Evolutionary conservation across 768 basidiomycete species (phyloP), one percentile per base, ranked within the genome.

Genomic region (Leccinellum albellum): DNA sequence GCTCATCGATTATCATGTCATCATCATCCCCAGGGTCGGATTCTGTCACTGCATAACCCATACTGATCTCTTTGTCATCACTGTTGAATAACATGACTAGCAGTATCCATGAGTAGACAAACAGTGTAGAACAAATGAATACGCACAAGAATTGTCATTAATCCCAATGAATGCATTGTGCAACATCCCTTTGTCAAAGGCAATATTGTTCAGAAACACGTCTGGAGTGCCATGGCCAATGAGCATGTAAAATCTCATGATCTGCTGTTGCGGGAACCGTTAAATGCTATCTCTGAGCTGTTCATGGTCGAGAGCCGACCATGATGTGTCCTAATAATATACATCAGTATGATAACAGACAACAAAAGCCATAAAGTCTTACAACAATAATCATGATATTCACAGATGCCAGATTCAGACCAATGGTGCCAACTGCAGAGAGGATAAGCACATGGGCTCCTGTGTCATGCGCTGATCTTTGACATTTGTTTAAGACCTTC

Each of bases 151-250:
- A n/a, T 17, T 53, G 28, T 8, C 4, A 8, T 29, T 5, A 1
- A 46, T 15, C 1, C 57, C 57, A 0, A 57, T 26, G 3, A 60
- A 61, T 0, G 51, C 56, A 0, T 12, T 15, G 10, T 60, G 55
- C 0, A 63, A 12, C n/a, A 47, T 28, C 0, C 55, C 57, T 50
- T 64, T 64, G 29, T 61, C 54, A 31, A 69, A 67, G 0, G 59
- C 53, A 15, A 69, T 55, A 24, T 68, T 67, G 57, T 67, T 70
- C 1, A 70, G 50, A 44, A 63, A 66, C 0, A 68, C 33, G 44
- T 69, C 59, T 0, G 63, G 58, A 0, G n/a, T n/a, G n/a, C n/a
- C n/a, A n/a, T n/a, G n/a, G n/a, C n/a, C n/a, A n/a, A n/a, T n/a
- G n/a, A n/a, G n/a, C 6, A 8, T 42, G 17, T 42, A 42, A 20